These are phyloP conservation scores for Cladophialophora psammophila DNA, from an alignment of 2,329 filamentous ascomycete species.

Conservation along the genomic window DNA sequence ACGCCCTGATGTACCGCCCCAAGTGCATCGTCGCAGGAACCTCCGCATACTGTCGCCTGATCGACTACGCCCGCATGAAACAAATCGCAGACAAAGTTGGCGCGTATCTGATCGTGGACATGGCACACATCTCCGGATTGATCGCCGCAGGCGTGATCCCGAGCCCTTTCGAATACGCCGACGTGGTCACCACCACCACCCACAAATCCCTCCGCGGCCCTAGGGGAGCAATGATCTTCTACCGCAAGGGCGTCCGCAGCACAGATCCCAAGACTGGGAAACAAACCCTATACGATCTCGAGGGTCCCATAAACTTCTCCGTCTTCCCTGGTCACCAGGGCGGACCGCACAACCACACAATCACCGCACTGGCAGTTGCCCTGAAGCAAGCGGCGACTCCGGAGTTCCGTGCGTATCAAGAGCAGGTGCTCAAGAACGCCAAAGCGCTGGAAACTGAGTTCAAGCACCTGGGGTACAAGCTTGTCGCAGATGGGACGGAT, in stretches of 20 bases:
- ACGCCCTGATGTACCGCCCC: slow-evolving; percentile 89
- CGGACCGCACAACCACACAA: slow-evolving; percentile 99
- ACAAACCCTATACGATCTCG: slow-evolving; percentile 88
- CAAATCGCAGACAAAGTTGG: slow-evolving; percentile 92
- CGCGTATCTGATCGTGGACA: slow-evolving; percentile 94
- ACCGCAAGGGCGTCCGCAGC: slow-evolving; percentile 93
- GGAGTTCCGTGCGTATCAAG: slow-evolving; percentile 94
- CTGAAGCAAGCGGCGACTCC: slow-evolving; percentile 89
- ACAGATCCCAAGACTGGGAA: slow-evolving; percentile 91
- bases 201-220: slow-evolving; percentile 99
- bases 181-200: slow-evolving; percentile 97
- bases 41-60: slow-evolving; percentile 96
- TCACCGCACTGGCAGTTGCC: slow-evolving; percentile 93
- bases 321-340: slow-evolving; percentile 99
- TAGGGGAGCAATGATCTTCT: slow-evolving; percentile 99
- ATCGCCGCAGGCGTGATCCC: slow-evolving; percentile 93
- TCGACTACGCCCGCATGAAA: slow-evolving; percentile 96
- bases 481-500: slow-evolving; percentile 95
- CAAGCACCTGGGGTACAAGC: slow-evolving; percentile 82
- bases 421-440: slow-evolving; percentile 90
- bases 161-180: slow-evolving; percentile 88
- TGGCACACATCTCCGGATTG: slow-evolving; percentile 98
- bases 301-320: slow-evolving; percentile 96
- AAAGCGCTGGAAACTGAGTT: slow-evolving; percentile 80
- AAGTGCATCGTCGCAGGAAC: slow-evolving; percentile 97